Evolutionary conservation across 1,284 basidiomycete species (phyloP).

Genomic region (Mycena citricolor): DNA sequence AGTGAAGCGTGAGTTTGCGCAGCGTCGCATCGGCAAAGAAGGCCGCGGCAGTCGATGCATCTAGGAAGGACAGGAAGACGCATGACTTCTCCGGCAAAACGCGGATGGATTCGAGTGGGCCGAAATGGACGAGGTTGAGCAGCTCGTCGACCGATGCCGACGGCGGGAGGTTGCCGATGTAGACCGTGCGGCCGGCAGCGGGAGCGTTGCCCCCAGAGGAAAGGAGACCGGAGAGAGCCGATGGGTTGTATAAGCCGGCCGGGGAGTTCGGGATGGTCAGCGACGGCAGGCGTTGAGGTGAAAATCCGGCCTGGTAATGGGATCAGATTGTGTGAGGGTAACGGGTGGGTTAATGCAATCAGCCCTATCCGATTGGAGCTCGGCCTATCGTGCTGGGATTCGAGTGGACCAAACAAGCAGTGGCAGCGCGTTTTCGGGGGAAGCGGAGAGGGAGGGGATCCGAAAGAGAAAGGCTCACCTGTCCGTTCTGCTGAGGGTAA

Average conservation of each 20-base stretch:
- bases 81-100: constrained; percentile 98
- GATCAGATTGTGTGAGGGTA: constrained; percentile 10
- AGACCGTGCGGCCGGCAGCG: constrained; percentile 86
- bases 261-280: constrained; percentile 58
- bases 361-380: too few species aligned
- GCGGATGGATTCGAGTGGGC: constrained; percentile 92
- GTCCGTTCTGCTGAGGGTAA: constrained; percentile 70
- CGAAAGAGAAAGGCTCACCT: constrained; percentile 45
- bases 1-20: constrained; percentile 88
- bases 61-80: constrained; percentile 97
- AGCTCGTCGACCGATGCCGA: constrained; percentile 97
- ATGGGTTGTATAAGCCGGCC: constrained; percentile 75
- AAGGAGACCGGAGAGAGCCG: constrained; percentile 55
- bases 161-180: constrained; percentile 95
- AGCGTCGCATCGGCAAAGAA: constrained; percentile 95
- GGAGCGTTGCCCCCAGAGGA: constrained; percentile 48
- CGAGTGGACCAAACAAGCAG: too few species aligned
- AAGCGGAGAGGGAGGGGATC: constrained; percentile 12
- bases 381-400: too few species aligned
- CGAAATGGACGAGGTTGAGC: constrained; percentile 96
- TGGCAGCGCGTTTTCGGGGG: too few species aligned
- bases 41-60: constrained; percentile 85
- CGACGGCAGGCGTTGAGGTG: constrained; percentile 59
- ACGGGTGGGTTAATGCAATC: too few species aligned
- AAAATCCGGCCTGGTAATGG: constrained; percentile 7